phyloP scores from a whole-genome alignment of 805 yeast species.

The Candida lessepsii region DNA sequence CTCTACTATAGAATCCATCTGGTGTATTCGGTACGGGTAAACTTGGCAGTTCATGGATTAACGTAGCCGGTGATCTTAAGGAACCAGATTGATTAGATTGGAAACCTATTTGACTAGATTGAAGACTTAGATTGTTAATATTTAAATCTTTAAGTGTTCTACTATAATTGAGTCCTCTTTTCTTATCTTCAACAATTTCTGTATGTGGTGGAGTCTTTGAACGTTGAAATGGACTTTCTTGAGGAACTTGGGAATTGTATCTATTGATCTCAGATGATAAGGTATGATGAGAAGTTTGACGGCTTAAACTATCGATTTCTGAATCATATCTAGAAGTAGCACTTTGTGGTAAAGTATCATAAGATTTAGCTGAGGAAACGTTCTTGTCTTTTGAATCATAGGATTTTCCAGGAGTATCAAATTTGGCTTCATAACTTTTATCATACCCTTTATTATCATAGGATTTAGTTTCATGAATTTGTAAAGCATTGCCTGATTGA shows the following conservation, averaged over 20 bases:
- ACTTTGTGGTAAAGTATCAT: neutral
- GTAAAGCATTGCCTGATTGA: conserved; percentile 16
- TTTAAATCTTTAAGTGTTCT: conserved; percentile 15
- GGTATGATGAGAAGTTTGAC: conserved; percentile 8
- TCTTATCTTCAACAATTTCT: conserved; percentile 11
- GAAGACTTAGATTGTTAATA: conserved; percentile 11
- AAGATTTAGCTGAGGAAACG: neutral
- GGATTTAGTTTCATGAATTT: conserved; percentile 5
- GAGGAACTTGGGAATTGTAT: conserved; percentile 4
- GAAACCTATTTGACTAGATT: neutral
- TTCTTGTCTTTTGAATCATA: too few relatives aligned
- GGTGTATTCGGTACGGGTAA: conserved; percentile 21
- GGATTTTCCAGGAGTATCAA: too few relatives aligned
- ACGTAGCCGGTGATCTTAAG: conserved; percentile 15
- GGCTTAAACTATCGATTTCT: conserved; percentile 2
- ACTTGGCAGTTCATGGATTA: neutral
- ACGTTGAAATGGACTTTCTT: conserved; percentile 10
- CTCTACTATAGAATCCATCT: conserved; percentile 19
- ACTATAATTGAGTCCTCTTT: conserved; percentile 11
- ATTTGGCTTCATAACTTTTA: too few relatives aligned
- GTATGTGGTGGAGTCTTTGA: conserved; percentile 13
- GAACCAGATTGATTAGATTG: neutral
- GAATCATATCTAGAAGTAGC: too few relatives aligned
- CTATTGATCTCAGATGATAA: conserved; percentile 2
- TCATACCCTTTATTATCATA: too few relatives aligned